Conservation (phyloP, 257 asterid species). For the Petrea volubilis region DNA sequence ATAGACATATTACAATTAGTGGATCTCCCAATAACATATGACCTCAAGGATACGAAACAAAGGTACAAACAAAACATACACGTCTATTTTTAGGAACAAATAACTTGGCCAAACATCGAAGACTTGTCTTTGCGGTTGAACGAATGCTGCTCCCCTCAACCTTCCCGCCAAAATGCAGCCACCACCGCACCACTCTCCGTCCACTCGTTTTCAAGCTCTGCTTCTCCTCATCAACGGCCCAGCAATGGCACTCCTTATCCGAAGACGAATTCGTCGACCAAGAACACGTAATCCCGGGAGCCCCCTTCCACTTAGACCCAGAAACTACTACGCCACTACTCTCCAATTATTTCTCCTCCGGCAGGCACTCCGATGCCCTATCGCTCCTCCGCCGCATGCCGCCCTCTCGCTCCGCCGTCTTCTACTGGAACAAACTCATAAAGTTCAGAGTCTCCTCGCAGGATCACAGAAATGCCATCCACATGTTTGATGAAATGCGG, state of each 20-base stretch:
- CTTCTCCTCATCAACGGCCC: constrained; percentile 33
- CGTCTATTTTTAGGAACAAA: too few relatives aligned
- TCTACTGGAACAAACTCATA: constrained; percentile 80
- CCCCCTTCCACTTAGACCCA: constrained; percentile 14
- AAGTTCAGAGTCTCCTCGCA: constrained; percentile 38
- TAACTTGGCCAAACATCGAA: too few relatives aligned
- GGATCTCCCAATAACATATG: too few relatives aligned
- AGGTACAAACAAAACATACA: too few relatives aligned
- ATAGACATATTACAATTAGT: too few relatives aligned
- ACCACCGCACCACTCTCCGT: constrained; percentile 17
- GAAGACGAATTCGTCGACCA: constrained; percentile 19
- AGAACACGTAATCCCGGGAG: constrained; percentile 6
- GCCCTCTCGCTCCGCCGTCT: constrained; percentile 46
- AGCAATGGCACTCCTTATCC: constrained; percentile 17
- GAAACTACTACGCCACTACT: constrained; percentile 19
- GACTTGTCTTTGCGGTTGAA: not conserved
- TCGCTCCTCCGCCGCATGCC: constrained; percentile 40
- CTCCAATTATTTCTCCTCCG: constrained; percentile 29
- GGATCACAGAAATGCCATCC: constrained; percentile 40
- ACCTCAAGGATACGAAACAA: too few relatives aligned
- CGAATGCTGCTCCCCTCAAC: constrained; percentile 32
- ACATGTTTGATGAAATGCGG: constrained; percentile 62
- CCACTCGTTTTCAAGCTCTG: constrained; percentile 17
- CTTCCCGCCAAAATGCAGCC: constrained; percentile 25
- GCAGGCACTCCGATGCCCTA: constrained; percentile 38